These are phyloP conservation scores for Malus hybrid DNA, from an alignment of 331 rosid species.

Conservation along the genomic window DNA sequence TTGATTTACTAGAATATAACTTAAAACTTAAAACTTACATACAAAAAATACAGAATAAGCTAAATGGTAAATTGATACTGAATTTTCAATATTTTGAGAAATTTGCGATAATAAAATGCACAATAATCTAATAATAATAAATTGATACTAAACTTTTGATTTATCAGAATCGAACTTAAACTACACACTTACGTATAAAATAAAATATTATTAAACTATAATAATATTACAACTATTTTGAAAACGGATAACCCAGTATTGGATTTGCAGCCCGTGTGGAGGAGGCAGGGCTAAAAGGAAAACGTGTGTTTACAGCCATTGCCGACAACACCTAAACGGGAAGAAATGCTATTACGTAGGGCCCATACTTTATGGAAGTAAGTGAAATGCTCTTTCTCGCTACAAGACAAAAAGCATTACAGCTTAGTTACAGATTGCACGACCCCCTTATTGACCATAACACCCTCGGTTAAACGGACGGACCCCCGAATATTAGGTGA, in stretches of 20 bases:
- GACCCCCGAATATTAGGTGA: background rate
- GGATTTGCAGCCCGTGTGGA: background rate
- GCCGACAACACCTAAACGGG: background rate
- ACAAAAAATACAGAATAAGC: no score
- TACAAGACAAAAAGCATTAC: constrained; percentile 43
- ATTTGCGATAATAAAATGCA: no score
- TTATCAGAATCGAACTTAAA: no score
- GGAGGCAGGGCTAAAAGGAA: background rate
- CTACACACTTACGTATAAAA: no score
- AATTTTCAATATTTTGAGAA: no score
- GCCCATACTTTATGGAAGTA: constrained; percentile 26
- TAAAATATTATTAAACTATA: no score
- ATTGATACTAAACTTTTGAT: no score
- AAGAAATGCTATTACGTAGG: background rate
- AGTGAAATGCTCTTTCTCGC: constrained; percentile 10
- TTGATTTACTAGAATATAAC: no score
- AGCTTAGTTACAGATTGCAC: constrained; percentile 47
- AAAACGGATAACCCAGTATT: background rate
- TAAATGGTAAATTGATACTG: no score
- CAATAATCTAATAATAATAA: no score
- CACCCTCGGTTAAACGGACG: background rate
- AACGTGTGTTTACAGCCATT: constrained; percentile 2
- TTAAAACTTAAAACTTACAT: no score
- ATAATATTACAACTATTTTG: no score
- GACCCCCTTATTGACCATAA: background rate